phyloP scores from a whole-genome alignment of 768 basidiomycete species.

The Suillus lakei region DNA sequence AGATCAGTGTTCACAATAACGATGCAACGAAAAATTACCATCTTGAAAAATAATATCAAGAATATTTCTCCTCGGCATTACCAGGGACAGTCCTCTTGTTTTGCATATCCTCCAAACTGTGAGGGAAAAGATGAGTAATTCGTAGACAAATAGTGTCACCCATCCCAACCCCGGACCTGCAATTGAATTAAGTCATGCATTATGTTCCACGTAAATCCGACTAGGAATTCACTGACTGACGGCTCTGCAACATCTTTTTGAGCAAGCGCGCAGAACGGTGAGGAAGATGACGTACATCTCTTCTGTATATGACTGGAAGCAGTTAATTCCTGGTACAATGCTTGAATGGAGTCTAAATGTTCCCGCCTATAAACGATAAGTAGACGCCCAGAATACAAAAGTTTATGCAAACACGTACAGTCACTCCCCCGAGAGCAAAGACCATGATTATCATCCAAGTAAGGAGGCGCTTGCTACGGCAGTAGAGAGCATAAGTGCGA shows the following conservation, averaged over 20 bases:
- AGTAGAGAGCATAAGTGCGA: constrained; percentile 58
- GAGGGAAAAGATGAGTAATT: constrained; percentile 49
- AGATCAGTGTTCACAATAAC: background rate
- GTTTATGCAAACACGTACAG: constrained; percentile 38
- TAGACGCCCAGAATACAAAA: background rate
- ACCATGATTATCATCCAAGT: constrained; percentile 39
- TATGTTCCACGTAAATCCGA: background rate
- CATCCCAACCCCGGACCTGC: constrained; percentile 44
- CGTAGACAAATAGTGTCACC: constrained; percentile 58
- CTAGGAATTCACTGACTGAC: background rate
- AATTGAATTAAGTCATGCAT: background rate
- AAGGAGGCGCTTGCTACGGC: constrained; percentile 44
- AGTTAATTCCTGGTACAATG: background rate
- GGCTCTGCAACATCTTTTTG: background rate
- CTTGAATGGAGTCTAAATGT: background rate
- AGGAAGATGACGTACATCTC: background rate
- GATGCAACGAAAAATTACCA: constrained; percentile 38
- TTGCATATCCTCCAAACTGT: constrained; percentile 51
- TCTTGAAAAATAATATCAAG: constrained; percentile 52
- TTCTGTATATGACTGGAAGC: background rate
- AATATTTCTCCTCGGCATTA: constrained; percentile 37
- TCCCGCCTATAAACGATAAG: background rate
- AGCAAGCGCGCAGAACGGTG: background rate
- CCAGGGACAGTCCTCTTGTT: constrained; percentile 28
- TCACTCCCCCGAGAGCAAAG: constrained; percentile 33